Evolutionary conservation across 78 protist species (phyloP), one percentile per base, ranked within the genome.

Genomic region (Emiliania huxleyi): DNA sequence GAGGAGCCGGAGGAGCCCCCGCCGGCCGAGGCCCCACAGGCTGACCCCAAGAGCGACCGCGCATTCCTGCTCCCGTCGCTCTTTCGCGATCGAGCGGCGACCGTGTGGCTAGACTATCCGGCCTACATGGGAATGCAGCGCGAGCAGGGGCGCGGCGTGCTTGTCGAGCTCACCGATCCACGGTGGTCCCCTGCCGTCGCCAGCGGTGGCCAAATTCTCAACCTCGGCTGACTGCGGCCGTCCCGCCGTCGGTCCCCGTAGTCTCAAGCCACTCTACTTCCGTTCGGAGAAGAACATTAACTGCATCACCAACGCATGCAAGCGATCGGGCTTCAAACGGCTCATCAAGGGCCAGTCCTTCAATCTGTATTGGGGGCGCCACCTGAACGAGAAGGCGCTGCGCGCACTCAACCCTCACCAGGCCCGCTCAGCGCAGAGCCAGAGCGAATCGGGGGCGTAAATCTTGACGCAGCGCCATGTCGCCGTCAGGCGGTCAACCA

Each of bases 401-500:
- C 42, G 18, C 2, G 40, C 0, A 2, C 85, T 77, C 35, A 1
- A 4, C 1, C 44, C 44, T 5, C 6, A 18, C 75, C 75, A 62
- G 75, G 55, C 55, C 23, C 55, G 55, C n/a, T n/a, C n/a, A n/a
- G n/a, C n/a, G n/a, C n/a, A 48, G 55, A 48, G 4, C 11, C 55
- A 12, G 55, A 48, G 55, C 55, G 11, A 48, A 11, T 11, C 23
- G 55, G 55, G 11, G 11, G 55, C 4, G 11, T 48, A 48, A 12
- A 12, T 48, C 55, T 48, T 48, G 23, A 48, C 4, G 55, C 55
- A 12, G 55, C 23, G 23, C 55, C 23, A 48, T 4, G 55, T 48
- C 73, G 29, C 37, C 37, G 73, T 0, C 93, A 77, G 52, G 8
- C 0, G 12, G 45, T 85, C 40, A 92, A 92, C 52, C 94, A 92